phyloP scores from a whole-genome alignment of 1,139 yeast genomes.

The Debaryomyces robertsiae region DNA sequence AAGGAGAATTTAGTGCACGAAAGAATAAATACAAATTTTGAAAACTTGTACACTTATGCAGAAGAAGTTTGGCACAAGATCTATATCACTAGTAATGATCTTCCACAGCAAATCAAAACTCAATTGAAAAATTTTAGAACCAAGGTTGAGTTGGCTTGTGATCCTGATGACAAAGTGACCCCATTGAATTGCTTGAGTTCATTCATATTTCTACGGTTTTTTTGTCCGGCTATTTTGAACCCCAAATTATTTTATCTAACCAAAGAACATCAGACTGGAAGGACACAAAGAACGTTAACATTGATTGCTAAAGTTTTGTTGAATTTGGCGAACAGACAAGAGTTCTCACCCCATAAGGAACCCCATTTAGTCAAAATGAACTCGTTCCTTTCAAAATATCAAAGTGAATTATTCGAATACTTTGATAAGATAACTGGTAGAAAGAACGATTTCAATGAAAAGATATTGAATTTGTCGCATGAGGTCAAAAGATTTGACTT shows the following conservation, averaged over 20 bases:
- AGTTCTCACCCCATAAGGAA: constrained; percentile 76
- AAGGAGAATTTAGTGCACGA: constrained; percentile 26
- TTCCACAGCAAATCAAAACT: constrained; percentile 69
- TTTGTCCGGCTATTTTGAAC: constrained; percentile 88
- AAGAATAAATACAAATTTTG: constrained; percentile 53
- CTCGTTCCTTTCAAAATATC: constrained; percentile 60
- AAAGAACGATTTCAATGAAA: constrained; percentile 66
- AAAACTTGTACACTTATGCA: constrained; percentile 55
- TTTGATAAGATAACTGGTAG: constrained; percentile 73
- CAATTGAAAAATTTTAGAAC: constrained; percentile 61
- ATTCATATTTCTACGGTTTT: constrained; percentile 79
- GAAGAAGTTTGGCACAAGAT: constrained; percentile 75
- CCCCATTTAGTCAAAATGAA: constrained; percentile 78
- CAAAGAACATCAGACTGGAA: constrained; percentile 68
- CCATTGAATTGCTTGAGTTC: constrained; percentile 78
- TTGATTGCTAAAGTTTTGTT: constrained; percentile 79
- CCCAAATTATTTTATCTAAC: constrained; percentile 82
- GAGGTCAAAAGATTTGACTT: constrained; percentile 55
- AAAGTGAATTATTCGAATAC: constrained; percentile 62
- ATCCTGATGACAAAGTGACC: constrained; percentile 55
- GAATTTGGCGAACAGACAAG: constrained; percentile 75
- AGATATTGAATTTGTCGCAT: constrained; percentile 58
- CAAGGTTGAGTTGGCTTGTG: constrained; percentile 62
- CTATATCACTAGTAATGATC: constrained; percentile 66
- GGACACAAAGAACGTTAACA: constrained; percentile 75